A percentile compares a stretch with the other conserved stretches of the same genome.
Conservation (phyloP, 805 yeast species). For the Lachancea lanzarotensis region DNA sequence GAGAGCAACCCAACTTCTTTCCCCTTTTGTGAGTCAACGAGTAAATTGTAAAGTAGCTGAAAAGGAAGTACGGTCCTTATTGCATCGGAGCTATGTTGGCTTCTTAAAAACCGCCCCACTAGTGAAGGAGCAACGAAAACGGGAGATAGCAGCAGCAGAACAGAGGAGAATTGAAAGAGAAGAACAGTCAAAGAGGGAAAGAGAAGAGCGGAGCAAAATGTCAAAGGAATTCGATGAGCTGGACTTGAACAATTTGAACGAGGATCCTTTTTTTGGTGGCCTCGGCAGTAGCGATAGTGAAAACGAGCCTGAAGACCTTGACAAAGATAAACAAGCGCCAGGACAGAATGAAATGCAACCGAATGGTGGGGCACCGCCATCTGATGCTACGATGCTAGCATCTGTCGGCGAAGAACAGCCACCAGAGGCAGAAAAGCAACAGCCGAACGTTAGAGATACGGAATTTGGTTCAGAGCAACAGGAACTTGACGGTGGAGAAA, state of each 20-base stretch:
- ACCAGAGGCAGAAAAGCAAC: no score
- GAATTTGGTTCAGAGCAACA: no score
- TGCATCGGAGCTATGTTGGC: slow-evolving; percentile 12
- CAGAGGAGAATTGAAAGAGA: slow-evolving; percentile 31
- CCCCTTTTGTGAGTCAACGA: slow-evolving; percentile 6
- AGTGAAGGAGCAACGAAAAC: slow-evolving; percentile 15
- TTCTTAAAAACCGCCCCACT: slow-evolving; percentile 7
- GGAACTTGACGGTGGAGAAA: no score
- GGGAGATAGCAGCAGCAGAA: slow-evolving; percentile 29
- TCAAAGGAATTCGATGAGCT: slow-evolving; percentile 23
- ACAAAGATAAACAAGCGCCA: not conserved
- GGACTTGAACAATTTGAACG: slow-evolving; percentile 23
- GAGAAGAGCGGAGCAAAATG: slow-evolving; percentile 25
- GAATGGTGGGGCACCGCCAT: not conserved
- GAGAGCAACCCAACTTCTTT: slow-evolving; percentile 15
- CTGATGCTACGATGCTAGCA: no score
- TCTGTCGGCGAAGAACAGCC: no score
- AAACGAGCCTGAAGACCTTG: slow-evolving; percentile 15
- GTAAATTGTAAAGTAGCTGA: slow-evolving; percentile 8
- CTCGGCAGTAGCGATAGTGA: slow-evolving; percentile 29
- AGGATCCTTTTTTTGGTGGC: slow-evolving; percentile 31
- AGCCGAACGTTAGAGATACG: no score
- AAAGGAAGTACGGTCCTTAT: slow-evolving; percentile 8
- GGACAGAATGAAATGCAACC: not conserved
- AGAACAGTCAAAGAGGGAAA: slow-evolving; percentile 26